A percentile compares a stretch with the other conserved stretches of the same genome.
Conservation (phyloP, 495 filamentous ascomycete genomes). For the Aspergillus nidulans region DNA sequence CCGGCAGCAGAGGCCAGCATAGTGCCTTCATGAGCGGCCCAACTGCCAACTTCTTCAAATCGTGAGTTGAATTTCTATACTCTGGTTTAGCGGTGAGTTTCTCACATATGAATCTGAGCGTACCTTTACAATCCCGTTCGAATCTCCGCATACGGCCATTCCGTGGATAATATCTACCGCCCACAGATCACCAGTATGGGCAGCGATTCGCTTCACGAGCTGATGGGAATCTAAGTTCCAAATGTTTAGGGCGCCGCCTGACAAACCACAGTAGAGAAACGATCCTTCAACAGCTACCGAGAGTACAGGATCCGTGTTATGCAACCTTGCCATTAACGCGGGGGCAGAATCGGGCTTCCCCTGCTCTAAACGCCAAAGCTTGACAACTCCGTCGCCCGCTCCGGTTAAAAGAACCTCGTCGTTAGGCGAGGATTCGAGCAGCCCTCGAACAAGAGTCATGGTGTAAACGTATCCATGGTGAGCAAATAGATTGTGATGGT, state of each 20-base stretch:
- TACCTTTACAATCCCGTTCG: constrained; percentile 78
- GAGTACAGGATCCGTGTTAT: constrained; percentile 79
- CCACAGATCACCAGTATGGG: constrained; percentile 78
- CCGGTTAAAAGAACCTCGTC: constrained; percentile 85
- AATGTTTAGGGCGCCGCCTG: constrained; percentile 87
- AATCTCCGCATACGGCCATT: constrained; percentile 76
- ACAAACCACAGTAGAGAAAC: constrained; percentile 83
- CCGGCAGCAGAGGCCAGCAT: constrained; percentile 83
- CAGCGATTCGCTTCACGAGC: constrained; percentile 75
- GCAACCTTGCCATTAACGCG: constrained; percentile 59
- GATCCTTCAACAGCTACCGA: constrained; percentile 80
- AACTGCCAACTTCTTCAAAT: constrained; percentile 76
- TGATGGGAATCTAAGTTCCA: constrained; percentile 97
- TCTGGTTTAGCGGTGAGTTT: neutral
- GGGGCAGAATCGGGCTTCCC: constrained; percentile 42
- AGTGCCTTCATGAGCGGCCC: constrained; percentile 81
- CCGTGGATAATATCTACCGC: constrained; percentile 78
- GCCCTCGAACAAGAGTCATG: constrained; percentile 74
- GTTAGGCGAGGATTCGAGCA: constrained; percentile 56
- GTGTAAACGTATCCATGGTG: constrained; percentile 95
- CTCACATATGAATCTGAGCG: neutral
- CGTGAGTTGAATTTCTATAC: constrained; percentile 76
- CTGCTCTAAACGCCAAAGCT: constrained; percentile 72
- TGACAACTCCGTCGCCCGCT: constrained; percentile 89
- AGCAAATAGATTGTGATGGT: constrained; percentile 80